Base-by-base conservation (phyloP, 805 yeast species). In the Isabelozyma rhagii region DNA sequence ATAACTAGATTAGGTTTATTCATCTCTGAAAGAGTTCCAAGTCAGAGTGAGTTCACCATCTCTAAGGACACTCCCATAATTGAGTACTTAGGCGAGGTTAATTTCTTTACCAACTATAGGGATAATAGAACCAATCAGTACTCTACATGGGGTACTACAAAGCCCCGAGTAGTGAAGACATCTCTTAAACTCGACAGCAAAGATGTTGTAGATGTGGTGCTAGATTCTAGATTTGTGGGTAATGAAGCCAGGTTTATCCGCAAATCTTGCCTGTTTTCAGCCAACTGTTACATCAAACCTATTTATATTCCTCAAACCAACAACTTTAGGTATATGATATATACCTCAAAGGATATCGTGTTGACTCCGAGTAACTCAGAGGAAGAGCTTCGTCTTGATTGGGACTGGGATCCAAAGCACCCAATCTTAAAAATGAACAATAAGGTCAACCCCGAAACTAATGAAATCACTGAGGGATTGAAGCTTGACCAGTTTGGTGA, bases 321-420 rank as follows among this genome's bases (percentile, higher is more conserved):
- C 40, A 46, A 61, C 0, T 66, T 78, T 45, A 78, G 76, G 48
- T 83, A 88, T 60, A 72, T 81, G 8, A 74, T 89, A 8, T 72
- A 72, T 28, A 80, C 97, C 0, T 65, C 76, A 1, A 77, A 72
- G 44, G 80, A 80, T 2, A 79, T 92, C 27, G 72, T 41, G 10
- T 53, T 74, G 21, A 57, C 57, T 36, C 48, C 60, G 2, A 55
- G 53, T 7, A 63, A 58, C 2, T 11, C 74, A 46, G 90, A 83
- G n/a, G 80, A 83, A 39, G 97, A 92, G 61, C 67, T 93, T 17
- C 78, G 92, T 0, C 66, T 90, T 8, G 81, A 84, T 1, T 93
- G 98, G 98, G 89, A 85, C 51, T 93, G 97, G 96, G 96, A 91
- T 61, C 62, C 67, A 3, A 54, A 71, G 14, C 97, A 91, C 62